Evolutionary conservation across 495 filamentous ascomycete species (phyloP), one percentile per base, ranked within the genome.

Genomic region (Penicillium salamii): DNA sequence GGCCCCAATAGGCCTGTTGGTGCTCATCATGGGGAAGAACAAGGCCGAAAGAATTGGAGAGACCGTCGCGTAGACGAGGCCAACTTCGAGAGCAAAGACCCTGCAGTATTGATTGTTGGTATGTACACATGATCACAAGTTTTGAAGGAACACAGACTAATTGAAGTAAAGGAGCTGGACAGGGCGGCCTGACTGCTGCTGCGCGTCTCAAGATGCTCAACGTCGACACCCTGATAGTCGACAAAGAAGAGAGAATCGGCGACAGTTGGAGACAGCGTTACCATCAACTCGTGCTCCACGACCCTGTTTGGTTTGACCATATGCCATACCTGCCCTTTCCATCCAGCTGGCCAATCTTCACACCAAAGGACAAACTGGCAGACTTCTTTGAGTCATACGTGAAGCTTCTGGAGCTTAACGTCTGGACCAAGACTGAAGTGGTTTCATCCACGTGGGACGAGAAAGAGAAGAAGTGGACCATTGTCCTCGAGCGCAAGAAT

Each of bases 351-450:
- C 72, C 72, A 2, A 55, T 84, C 20, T 89, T 86, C 59, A 87
- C 86, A 1, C 88, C 88, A 1, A 91, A 91, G 58, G 87, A 91
- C 61, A 91, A 91, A 51, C 73, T 91, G 0, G 89, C 83, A 13
- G 83, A 89, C 29, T 92, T 86, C 74, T 83, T 91, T 58, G 84
- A 90, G 36, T 72, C 75, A 2, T 93, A 93, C 54, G 87, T 80
- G 38, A 80, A 79, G 28, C 53, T 81, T 20, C 69, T 91, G n/a
- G 89, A 93, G 55, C 75, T 93, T 34, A 88, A 91, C 56, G 76
- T 90, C 12, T 91, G 88, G 88, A 85, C 74, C 13, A 59, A 58
- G 2, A 81, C 84, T 3, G 75, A 64, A 3, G 44, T 90, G 3
- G 65, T 56, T 7, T 72, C 68, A 1, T 69, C 77, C 1, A 61